Evolutionary conservation across 495 filamentous ascomycete genomes (phyloP), one percentile per base, ranked within the genome.

Genomic region (Aspergillus carlsbadensis): DNA sequence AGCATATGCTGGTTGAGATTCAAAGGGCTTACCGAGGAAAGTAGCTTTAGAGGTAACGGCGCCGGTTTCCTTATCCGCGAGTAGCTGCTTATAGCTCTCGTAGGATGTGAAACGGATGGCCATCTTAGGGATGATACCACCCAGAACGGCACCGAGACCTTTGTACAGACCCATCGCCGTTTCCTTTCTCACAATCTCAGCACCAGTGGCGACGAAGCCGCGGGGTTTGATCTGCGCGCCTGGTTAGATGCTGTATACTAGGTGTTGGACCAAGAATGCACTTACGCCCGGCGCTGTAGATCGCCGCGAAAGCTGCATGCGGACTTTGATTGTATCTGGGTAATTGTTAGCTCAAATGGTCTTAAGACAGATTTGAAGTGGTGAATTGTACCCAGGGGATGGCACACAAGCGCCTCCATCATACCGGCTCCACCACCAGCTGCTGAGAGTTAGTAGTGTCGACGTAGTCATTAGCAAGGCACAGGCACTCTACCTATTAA

Each of bases 41-140:
- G 90, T 96, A 17, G 78, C 81, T 61, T 87, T 81, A 47, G 90
- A 88, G 53, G 81, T 83, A 37, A 98, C 80, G 26, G 67, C 57
- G 14, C 88, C 85, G 7, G 88, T 90, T 57, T 87, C 70, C 63
- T 85, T 77, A 72, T 89, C 77, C 29, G 89, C 87, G 3, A 97
- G 77, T 61, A 88, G 49, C 65, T 87, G 83, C 81, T 97, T 99
- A 72, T 97, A 99, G 61, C 82, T 84, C 75, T 98, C 95, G 72
- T 96, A 99, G 57, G 89, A 94, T 29, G 95, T 96, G 77, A 99
- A 99, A 15, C 94, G 90, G 65, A 98, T 98, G 51, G 94, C 95
- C 94, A 99, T 99, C 77, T 99, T 99, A 13, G 94, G 94, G 33
- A 99, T 87, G 72, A 99, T 99, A 56, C 94, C 94, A 17, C 93